Evolutionary conservation across 139 green algal species (phyloP).

Genomic region (Pycnococcus provasolii): DNA sequence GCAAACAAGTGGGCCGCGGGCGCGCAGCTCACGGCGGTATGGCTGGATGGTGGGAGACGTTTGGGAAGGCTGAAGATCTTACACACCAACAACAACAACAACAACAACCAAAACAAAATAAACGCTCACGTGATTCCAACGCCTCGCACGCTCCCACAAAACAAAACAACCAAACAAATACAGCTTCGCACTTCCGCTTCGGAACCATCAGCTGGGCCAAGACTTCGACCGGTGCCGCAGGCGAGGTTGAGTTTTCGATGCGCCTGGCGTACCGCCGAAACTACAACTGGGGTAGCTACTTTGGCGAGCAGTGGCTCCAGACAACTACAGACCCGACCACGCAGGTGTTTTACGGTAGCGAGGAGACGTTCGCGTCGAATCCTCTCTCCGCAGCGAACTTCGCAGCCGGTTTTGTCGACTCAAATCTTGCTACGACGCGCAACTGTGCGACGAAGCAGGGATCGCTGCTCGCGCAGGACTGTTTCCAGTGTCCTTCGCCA

Average conservation of each 20-base stretch:
- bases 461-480: no score
- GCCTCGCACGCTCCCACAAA: no score
- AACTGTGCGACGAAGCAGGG: not conserved
- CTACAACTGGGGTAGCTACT: conserved; percentile 19
- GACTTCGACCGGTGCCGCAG: not conserved
- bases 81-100: no score
- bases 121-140: no score
- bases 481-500: no score
- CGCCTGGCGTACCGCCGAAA: conserved; percentile 18
- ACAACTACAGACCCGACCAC: not conserved
- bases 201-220: conserved; percentile 18
- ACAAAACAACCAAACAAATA: no score
- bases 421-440: no score
- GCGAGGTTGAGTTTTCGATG: conserved; percentile 20
- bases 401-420: not conserved
- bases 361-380: not conserved
- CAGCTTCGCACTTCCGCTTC: conserved; percentile 27
- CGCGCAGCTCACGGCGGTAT: no score
- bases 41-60: no score
- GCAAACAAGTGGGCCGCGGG: no score
- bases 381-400: not conserved
- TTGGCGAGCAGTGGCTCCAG: conserved; percentile 13
- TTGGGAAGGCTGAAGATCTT: no score
- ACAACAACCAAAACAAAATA: no score
- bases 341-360: not conserved